phyloP scores from a whole-genome alignment of 345 rosid genomes.

The Euphorbia peplus region DNA sequence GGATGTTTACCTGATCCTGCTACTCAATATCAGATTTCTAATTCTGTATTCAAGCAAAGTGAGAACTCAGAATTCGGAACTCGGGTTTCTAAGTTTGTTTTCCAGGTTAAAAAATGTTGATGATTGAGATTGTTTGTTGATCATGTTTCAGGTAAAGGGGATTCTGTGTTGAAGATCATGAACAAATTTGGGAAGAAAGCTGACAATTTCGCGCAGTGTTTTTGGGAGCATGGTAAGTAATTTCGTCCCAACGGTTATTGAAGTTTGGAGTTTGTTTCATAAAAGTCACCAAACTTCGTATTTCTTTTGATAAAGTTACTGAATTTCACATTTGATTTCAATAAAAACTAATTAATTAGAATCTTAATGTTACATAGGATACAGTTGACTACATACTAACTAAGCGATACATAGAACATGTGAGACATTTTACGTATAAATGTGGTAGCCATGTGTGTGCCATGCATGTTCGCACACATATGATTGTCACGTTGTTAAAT shows the following conservation, averaged over 20 bases:
- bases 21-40: background rate
- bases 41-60: background rate
- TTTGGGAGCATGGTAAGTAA: slow-evolving; percentile 48
- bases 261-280: too few relatives aligned
- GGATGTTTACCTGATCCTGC: background rate
- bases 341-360: too few relatives aligned
- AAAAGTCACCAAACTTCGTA: too few relatives aligned
- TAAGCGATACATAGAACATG: too few relatives aligned
- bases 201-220: slow-evolving; percentile 19
- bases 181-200: slow-evolving; percentile 27
- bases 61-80: background rate
- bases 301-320: background rate
- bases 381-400: too few relatives aligned
- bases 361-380: too few relatives aligned
- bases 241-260: background rate
- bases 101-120: background rate
- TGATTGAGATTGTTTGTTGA: background rate
- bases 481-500: background rate
- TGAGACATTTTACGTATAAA: too few relatives aligned
- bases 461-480: too few relatives aligned
- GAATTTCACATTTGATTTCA: too few relatives aligned
- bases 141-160: background rate
- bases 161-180: slow-evolving; percentile 20
- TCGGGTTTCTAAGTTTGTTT: background rate
- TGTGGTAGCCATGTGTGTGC: too few relatives aligned